These are phyloP conservation scores for Omphalotus guepiniiformis DNA, from an alignment of 768 basidiomycete genomes.

Conservation along the genomic window DNA sequence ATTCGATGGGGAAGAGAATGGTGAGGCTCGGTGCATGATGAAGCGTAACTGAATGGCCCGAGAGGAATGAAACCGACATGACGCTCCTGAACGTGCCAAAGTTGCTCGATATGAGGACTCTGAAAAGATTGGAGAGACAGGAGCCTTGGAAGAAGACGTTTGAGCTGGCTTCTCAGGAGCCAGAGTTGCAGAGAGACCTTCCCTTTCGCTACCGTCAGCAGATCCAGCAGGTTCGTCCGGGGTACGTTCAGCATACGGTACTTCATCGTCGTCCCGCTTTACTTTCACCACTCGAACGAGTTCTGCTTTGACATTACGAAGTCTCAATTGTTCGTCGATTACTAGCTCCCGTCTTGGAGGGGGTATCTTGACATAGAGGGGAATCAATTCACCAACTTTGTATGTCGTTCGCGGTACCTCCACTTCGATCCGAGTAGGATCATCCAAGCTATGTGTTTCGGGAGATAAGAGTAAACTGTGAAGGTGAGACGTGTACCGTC, in stretches of 20 bases:
- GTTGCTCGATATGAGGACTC: slow-evolving; percentile 46
- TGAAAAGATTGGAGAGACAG: slow-evolving; percentile 33
- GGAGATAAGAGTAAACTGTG: slow-evolving; percentile 54
- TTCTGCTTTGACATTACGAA: slow-evolving; percentile 79
- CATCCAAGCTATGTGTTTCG: slow-evolving; percentile 49
- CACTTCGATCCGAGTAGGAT: slow-evolving; percentile 65
- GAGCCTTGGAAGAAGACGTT: slow-evolving; percentile 36
- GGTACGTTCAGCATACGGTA: slow-evolving; percentile 30
- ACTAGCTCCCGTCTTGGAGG: slow-evolving; percentile 67
- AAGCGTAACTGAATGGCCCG: slow-evolving; percentile 75
- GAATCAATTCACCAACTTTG: slow-evolving; percentile 67
- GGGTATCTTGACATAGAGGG: slow-evolving; percentile 77
- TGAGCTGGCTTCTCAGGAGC: slow-evolving; percentile 24
- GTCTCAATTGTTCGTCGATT: slow-evolving; percentile 61
- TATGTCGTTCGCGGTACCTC: slow-evolving; percentile 73
- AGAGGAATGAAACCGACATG: slow-evolving; percentile 83
- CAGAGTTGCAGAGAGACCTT: slow-evolving; percentile 28
- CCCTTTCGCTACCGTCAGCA: slow-evolving; percentile 8
- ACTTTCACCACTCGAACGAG: slow-evolving; percentile 65
- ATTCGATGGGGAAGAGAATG: slow-evolving; percentile 45
- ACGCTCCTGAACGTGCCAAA: slow-evolving; percentile 84
- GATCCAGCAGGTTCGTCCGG: slow-evolving; percentile 20
- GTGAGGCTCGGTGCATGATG: slow-evolving; percentile 63
- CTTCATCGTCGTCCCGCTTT: slow-evolving; percentile 39
- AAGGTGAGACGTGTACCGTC: slow-evolving; percentile 67